Evolutionary conservation across 2,329 filamentous ascomycete species (phyloP).

Genomic region (Penicillium vulpinum): DNA sequence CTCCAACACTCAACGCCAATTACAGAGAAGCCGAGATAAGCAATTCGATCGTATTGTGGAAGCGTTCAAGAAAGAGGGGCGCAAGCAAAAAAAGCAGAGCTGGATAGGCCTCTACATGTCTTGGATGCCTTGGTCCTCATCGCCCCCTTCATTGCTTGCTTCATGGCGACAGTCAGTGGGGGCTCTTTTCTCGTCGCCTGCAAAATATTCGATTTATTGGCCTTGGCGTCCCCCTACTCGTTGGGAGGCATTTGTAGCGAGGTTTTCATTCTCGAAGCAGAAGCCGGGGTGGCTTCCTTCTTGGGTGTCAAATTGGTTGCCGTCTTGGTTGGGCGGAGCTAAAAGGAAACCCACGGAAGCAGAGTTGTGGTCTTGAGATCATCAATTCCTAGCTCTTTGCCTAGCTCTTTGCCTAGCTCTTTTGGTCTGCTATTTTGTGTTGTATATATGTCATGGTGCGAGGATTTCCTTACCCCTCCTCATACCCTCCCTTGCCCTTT

Average conservation of each 20-base stretch:
- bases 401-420: too few relatives aligned
- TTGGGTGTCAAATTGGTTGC: not conserved
- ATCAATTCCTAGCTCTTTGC: not conserved
- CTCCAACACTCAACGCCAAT: slow-evolving; percentile 25
- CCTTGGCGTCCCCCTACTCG: slow-evolving; percentile 16
- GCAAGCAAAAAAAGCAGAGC: slow-evolving; percentile 11
- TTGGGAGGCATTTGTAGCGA: slow-evolving; percentile 4
- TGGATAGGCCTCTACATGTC: slow-evolving; percentile 13
- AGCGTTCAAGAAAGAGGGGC: slow-evolving; percentile 29
- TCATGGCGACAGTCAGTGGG: slow-evolving; percentile 19
- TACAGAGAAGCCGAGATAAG: slow-evolving; percentile 27
- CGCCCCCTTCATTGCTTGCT: slow-evolving; percentile 11
- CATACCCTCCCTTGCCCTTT: not conserved
- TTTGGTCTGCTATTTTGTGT: not conserved
- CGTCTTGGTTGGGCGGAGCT: slow-evolving; percentile 7
- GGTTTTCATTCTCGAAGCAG: not conserved
- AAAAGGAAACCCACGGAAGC: slow-evolving; percentile 12
- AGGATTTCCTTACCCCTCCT: not conserved
- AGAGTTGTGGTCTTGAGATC: slow-evolving; percentile 23
- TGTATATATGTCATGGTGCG: not conserved
- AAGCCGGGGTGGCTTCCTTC: slow-evolving; percentile 11
- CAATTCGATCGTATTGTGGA: slow-evolving; percentile 41
- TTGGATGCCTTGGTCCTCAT: slow-evolving; percentile 1
- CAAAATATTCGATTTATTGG: slow-evolving; percentile 11
- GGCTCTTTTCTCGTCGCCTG: slow-evolving; percentile 14